Evolutionary conservation across 768 basidiomycete genomes (phyloP), one percentile per base, ranked within the genome.

Genomic region (Obba rivulosa): DNA sequence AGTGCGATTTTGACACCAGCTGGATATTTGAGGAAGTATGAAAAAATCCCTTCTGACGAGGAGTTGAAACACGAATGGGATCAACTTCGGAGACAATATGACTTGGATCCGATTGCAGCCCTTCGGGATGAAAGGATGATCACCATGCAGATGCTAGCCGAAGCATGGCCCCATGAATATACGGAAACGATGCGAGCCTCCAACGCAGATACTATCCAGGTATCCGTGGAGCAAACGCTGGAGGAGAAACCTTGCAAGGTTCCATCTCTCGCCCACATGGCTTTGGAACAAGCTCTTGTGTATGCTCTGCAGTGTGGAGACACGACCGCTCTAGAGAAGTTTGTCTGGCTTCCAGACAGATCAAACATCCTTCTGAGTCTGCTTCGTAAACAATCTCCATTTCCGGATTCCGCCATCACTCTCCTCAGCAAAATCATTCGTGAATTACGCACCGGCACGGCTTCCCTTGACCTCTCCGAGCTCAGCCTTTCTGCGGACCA

Each of bases 261-360:
- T 36, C 62, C 66, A 8, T 52, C 59, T 18, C 54, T 67, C 9
- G 53, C 56, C 1, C 62, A 68, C 21, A 46, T 70, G 16, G 39
- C 62, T 4, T 31, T 70, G 5, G 39, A 44, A 14, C 61, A 58
- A 16, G 62, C 69, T 1, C 38, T 70, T 4, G 43, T 56, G 11
- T 56, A 60, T 16, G 57, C 59, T 8, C 41, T 69, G 8, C 41
- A 51, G 16, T 46, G 37, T 14, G 63, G 53, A 9, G 57, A 66
- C 34, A 60, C 50, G 0, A 48, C 47, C 3, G 60, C 50, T 8
- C 38, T 69, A 14, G 66, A 66, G 41, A 51, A 55, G 3, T 35
- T 69, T 23, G 20, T 66, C 22, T 62, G 60, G 65, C 49, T 63
- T 25, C 64, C 67, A 4, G 63, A 57, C 0, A 70, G 65, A 52